Evolutionary conservation across 805 yeast genomes (phyloP).

Genomic region (Candida easanensis): DNA sequence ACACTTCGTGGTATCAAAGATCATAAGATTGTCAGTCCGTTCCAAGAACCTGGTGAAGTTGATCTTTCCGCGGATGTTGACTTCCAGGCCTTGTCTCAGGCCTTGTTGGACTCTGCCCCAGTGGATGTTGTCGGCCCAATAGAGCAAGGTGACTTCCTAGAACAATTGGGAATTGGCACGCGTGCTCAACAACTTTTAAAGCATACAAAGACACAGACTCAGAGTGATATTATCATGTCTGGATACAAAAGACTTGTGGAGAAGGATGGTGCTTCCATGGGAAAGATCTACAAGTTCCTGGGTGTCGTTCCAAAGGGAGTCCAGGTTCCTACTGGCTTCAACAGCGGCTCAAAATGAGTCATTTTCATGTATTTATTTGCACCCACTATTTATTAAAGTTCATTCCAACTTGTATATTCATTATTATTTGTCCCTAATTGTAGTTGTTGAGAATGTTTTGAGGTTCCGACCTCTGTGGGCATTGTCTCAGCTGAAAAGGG

Average conservation of each 20-base stretch:
- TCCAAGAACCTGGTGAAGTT: slow-evolving; percentile 71
- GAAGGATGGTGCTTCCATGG: slow-evolving; percentile 64
- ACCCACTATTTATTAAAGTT: not conserved
- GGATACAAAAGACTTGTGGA: slow-evolving; percentile 65
- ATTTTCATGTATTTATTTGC: too few species aligned
- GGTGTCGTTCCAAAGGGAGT: slow-evolving; percentile 50
- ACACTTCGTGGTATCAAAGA: slow-evolving; percentile 70
- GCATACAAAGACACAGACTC: slow-evolving; percentile 36
- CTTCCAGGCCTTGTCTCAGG: slow-evolving; percentile 52
- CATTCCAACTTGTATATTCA: too few species aligned
- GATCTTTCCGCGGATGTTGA: slow-evolving; percentile 86
- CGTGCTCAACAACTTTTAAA: slow-evolving; percentile 59
- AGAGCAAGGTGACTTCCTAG: slow-evolving; percentile 79
- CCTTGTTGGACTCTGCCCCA: slow-evolving; percentile 21
- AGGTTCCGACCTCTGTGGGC: too few species aligned
- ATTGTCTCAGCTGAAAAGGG: slow-evolving; percentile 14
- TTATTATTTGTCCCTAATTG: too few species aligned
- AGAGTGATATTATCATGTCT: slow-evolving; percentile 49
- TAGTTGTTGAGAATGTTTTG: too few species aligned
- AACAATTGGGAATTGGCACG: slow-evolving; percentile 70
- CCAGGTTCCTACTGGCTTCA: slow-evolving; percentile 9
- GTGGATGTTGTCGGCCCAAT: slow-evolving; percentile 51
- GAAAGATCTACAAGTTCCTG: slow-evolving; percentile 70
- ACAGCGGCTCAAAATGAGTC: not conserved
- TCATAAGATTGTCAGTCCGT: slow-evolving; percentile 75